Evolutionary conservation across 176 grass and related monocot genomes (phyloP), one percentile per base, ranked within the genome.

Genomic region (Saccharum spontaneum): DNA sequence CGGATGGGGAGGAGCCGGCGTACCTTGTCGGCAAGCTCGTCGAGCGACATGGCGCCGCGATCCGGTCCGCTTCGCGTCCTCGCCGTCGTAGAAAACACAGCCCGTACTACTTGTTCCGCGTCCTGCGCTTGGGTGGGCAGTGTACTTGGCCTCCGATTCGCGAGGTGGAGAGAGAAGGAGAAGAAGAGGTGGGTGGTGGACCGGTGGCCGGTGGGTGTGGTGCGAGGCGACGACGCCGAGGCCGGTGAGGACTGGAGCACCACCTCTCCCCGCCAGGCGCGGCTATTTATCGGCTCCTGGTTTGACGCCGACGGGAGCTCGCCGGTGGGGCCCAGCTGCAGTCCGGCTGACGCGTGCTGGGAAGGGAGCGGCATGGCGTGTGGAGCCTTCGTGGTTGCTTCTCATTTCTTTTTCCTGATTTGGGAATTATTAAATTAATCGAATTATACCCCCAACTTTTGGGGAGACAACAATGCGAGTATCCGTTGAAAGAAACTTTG

Each of bases 1-100:
- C 37, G 60, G 49, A 85, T 49, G 38, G n/a, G 46, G 46, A 11
- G 10, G 10, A 0, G 46, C 45, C 8, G 0, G 73, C 54, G 23
- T 87, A 90, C 89, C 89, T 90, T 33, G 15, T 87, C 84, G 61
- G 89, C 39, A 34, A 79, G 85, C 39, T 90, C 89, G 80, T 86
- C 89, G 61, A 87, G 61, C 84, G 84, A 82, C 89, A 90, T 75
- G 89, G 67, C 79, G 45, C 57, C 83, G 83, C 57, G 84, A 90
- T 90, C 84, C 72, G 38, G 82, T 4, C 30, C 54, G 55, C 76
- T 62, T 9, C 11, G 24, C 71, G 44, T 62, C 30, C 67, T 22
- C 26, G 59, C 22, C 63, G 88, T 4, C 24, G 72, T 44, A 7
- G 30, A 64, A 13, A 69, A 18, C 57, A 40, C 48, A 0, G 18